Conservation (phyloP, 306 rosid species). For the Acacia crassicarpa region DNA sequence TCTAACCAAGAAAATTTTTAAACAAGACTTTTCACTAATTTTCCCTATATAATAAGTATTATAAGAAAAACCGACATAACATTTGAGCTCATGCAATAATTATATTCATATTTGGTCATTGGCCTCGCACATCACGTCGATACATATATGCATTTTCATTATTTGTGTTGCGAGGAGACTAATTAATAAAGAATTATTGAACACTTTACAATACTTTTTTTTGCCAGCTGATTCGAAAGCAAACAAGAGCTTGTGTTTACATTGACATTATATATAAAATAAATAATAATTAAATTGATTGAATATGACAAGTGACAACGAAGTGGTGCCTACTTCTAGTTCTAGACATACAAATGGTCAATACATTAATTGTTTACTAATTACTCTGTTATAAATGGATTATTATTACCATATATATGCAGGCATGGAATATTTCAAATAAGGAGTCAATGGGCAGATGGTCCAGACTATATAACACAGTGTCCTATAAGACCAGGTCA, state of each 20-base stretch:
- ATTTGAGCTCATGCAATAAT: not conserved
- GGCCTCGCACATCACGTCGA: not conserved
- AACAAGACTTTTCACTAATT: too few relatives aligned
- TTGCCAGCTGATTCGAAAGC: not conserved
- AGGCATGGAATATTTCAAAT: constrained; percentile 78
- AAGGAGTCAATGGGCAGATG: constrained; percentile 70
- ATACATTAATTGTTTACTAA: too few relatives aligned
- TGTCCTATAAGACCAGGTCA: constrained; percentile 58
- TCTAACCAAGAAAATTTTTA: too few relatives aligned
- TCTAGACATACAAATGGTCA: not conserved
- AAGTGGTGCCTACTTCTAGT: not conserved
- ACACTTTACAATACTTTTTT: not conserved
- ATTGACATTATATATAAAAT: not conserved
- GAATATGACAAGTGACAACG: not conserved
- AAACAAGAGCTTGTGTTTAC: not conserved
- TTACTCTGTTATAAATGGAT: not conserved
- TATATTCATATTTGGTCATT: not conserved
- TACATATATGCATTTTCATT: not conserved
- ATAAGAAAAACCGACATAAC: not conserved
- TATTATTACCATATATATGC: not conserved
- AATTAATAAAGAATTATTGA: not conserved
- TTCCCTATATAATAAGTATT: not conserved
- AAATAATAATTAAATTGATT: not conserved
- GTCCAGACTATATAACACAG: constrained; percentile 71
- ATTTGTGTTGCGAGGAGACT: not conserved